A percentile compares a stretch with the other conserved stretches of the same genome.
phyloP scores from a whole-genome alignment of 768 basidiomycete species.

The Cyclocybe cylindracea region DNA sequence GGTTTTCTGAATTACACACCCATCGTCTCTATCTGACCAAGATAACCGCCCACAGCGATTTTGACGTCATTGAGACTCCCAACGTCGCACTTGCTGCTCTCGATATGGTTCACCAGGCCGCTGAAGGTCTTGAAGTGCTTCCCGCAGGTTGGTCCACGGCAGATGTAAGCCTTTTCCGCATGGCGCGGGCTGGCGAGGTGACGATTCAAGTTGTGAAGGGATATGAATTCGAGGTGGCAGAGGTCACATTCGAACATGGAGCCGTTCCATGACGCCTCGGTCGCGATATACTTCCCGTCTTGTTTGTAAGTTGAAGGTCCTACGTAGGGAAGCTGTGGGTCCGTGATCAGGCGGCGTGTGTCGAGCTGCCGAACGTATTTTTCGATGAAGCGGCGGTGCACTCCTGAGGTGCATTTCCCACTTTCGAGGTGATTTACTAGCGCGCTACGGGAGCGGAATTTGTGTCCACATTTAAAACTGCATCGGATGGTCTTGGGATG shows the following conservation, averaged over 20 bases:
- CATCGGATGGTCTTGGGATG: constrained; percentile 34
- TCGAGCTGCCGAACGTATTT: constrained; percentile 44
- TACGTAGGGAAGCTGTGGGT: constrained; percentile 53
- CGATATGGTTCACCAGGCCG: constrained; percentile 63
- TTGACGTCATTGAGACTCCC: constrained; percentile 42
- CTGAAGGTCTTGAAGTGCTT: constrained; percentile 52
- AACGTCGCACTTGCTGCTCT: constrained; percentile 62
- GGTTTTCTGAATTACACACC: constrained; percentile 4
- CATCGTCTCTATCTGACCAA: constrained; percentile 19
- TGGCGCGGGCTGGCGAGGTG: constrained; percentile 69
- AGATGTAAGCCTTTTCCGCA: constrained; percentile 51
- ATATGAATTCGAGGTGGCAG: constrained; percentile 45
- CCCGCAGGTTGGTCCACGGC: constrained; percentile 49
- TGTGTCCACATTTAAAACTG: constrained; percentile 40
- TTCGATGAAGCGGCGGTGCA: constrained; percentile 42
- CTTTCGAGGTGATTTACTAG: constrained; percentile 65
- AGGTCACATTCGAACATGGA: constrained; percentile 62
- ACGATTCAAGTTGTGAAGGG: constrained; percentile 51
- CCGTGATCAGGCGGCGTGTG: constrained; percentile 49
- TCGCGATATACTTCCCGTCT: constrained; percentile 30
- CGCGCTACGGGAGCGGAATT: constrained; percentile 55
- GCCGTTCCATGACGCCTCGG: constrained; percentile 43
- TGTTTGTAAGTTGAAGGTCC: constrained; percentile 17
- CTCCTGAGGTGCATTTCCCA: constrained; percentile 55
- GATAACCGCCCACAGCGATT: constrained; percentile 18